A percentile compares a stretch with the other conserved stretches of the same genome.
phyloP scores from a whole-genome alignment of 1,139 yeast genomes.

The Nematodospora anomalae region DNA sequence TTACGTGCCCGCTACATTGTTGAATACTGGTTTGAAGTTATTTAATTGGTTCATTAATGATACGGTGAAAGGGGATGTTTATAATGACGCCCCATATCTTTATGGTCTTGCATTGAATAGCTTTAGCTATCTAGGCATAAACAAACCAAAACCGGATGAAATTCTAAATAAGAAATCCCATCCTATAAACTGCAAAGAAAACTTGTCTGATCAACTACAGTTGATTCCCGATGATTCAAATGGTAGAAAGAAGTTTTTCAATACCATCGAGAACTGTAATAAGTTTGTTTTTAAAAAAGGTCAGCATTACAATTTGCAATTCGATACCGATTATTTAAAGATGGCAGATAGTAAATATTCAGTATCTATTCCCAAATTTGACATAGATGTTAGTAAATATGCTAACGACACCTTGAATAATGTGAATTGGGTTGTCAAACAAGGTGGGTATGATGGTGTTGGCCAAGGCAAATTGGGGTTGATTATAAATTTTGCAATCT shows the following conservation, averaged over 20 bases:
- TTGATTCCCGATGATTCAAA: conserved; percentile 30
- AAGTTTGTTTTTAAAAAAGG: conserved; percentile 30
- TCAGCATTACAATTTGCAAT: conserved; percentile 29
- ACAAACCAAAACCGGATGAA: conserved; percentile 7
- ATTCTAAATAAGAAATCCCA: conserved; percentile 7
- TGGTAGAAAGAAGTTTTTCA: conserved; percentile 37
- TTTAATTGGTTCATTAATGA: conserved; percentile 61
- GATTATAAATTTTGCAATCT: conserved; percentile 40
- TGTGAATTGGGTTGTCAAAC: conserved; percentile 46
- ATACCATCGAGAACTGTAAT: conserved; percentile 29
- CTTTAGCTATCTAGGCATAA: conserved; percentile 39
- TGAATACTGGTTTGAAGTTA: conserved; percentile 53
- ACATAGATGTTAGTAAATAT: conserved; percentile 39
- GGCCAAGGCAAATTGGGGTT: conserved; percentile 38
- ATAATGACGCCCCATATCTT: conserved; percentile 58
- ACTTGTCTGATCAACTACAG: conserved; percentile 20
- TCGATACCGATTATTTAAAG: conserved; percentile 44
- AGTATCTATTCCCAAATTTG: conserved; percentile 45
- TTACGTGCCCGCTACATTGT: conserved; percentile 51
- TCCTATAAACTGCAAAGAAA: conserved; percentile 14
- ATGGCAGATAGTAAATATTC: conserved; percentile 42
- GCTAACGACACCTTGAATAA: conserved; percentile 45
- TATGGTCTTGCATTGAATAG: conserved; percentile 64
- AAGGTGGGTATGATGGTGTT: conserved; percentile 40
- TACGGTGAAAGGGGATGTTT: conserved; percentile 63